Base-by-base conservation (phyloP, 78 protist species). In the Dictyostelium citrinum region DNA sequence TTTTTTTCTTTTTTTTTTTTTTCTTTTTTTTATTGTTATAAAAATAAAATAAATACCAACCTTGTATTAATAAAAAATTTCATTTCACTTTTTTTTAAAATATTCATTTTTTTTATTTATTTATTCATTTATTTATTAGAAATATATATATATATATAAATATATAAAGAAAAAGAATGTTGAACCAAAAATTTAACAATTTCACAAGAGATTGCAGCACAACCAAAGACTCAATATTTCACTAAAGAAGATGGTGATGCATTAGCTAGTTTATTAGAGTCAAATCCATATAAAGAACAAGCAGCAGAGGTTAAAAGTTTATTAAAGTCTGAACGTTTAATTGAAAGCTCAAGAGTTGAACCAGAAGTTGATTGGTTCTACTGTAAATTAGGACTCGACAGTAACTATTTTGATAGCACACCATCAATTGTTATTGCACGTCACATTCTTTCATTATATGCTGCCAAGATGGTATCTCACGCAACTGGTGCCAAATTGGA, bases 321-420 rank as follows among this genome's bases (percentile, higher is more conserved):
- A 31, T 27, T 84, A 33, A 33, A 37, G 4, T 11, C 29, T 14
- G 91, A 84, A 31, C 82, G 82, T 75, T 60, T 84, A 33, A 27
- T 84, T 55, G 91, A 84, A 46, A 24, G n/a, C 8, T 17, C 76
- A 22, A 77, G 91, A 49, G 37, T 84, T 78, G 91, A 84, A 11
- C 78, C 81, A 31, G 91, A 84, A 27, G 91, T 84, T 2, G 82
- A 84, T 80, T 84, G 91, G 91, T 84, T 84, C 76, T 84, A 84
- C 75, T 84, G 91, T 55, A 84, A 84, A 45, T 71, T 84, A 20
- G 91, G 91, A 20, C 33, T 84, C 9, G 91, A 84, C 61, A 37
- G 43, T 39, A 84, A 75, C 55, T 84, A 84, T 75, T 84, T 84
- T 27, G 91, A 84, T 27, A 20, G 46, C 33, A 84, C 91, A 24